Percentiles rank a stretch among this genome's conserved stretches.
Evolutionary conservation across 1,284 basidiomycete species (phyloP).

Genomic region (Rhodofomes roseus): DNA sequence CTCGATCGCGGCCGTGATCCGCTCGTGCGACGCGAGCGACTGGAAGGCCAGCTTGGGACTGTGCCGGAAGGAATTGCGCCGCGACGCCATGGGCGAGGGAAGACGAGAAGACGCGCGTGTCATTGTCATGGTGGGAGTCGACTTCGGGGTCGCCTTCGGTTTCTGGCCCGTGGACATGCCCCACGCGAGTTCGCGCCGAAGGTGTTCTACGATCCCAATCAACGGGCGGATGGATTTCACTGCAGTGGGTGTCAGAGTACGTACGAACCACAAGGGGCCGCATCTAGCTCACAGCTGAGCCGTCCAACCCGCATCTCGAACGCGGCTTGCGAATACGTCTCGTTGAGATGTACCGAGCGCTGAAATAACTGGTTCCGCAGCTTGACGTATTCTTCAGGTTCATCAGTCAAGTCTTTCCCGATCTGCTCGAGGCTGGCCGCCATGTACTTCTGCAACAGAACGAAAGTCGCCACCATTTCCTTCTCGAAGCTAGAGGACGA

Average conservation of each 20-base stretch:
- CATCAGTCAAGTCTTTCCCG: constrained; percentile 13
- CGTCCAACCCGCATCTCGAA: constrained; percentile 47
- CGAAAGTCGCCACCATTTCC: constrained; percentile 35
- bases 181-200: constrained; percentile 45
- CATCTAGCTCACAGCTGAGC: constrained; percentile 34
- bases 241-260: constrained; percentile 15
- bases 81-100: constrained; percentile 1
- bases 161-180: constrained; percentile 32
- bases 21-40: constrained; percentile 1
- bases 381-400: constrained; percentile 18
- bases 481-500: constrained; percentile 41
- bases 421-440: constrained; percentile 29
- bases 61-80: constrained; percentile 6
- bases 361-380: constrained; percentile 32
- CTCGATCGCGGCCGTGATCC: constrained; percentile 26
- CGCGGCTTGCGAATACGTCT: constrained; percentile 41
- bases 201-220: constrained; percentile 39
- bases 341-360: constrained; percentile 38
- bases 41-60: not conserved
- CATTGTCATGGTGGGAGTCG: constrained; percentile 1
- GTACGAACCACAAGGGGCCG: not conserved
- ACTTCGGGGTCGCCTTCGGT: constrained; percentile 2
- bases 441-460: constrained; percentile 33
- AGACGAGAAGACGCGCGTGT: constrained; percentile 8
- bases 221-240: constrained; percentile 45